These are phyloP conservation scores for Aspergillus ellipticus DNA, from an alignment of 495 filamentous ascomycete species.

Conservation along the genomic window DNA sequence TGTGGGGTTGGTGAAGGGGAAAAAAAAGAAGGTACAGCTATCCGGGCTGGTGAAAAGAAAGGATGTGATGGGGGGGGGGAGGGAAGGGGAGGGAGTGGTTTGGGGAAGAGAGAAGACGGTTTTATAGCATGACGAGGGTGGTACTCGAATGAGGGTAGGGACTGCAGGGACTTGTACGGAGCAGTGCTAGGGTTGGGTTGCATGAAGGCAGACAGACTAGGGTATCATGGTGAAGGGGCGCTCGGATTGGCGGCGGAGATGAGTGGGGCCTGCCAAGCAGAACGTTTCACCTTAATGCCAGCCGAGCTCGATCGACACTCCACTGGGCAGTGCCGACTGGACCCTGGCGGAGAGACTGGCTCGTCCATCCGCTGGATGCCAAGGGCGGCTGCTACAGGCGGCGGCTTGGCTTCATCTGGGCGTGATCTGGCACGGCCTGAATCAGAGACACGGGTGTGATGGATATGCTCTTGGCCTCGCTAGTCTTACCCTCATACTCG, in stretches of 20 bases:
- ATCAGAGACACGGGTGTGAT: neutral
- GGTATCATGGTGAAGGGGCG: too few relatives aligned
- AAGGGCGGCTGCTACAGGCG: neutral
- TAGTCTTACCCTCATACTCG: neutral
- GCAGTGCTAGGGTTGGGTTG: too few relatives aligned
- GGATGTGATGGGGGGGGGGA: neutral
- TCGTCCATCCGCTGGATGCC: neutral
- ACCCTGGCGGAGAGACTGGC: neutral
- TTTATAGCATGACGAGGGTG: neutral
- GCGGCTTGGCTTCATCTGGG: neutral
- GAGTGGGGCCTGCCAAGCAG: neutral
- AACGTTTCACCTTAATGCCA: neutral
- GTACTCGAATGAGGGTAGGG: too few relatives aligned
- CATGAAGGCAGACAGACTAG: neutral
- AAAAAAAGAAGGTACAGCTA: conserved; percentile 4
- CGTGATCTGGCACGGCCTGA: neutral
- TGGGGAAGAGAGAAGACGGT: neutral
- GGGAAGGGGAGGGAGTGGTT: too few relatives aligned
- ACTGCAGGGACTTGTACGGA: too few relatives aligned
- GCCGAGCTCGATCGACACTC: neutral
- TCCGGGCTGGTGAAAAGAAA: neutral
- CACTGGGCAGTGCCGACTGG: neutral
- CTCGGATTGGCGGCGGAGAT: too few relatives aligned
- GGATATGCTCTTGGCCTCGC: neutral
- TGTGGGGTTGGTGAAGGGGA: conserved; percentile 1